Conservation (phyloP, 75 land plant species). For the Selaginella tamariscina region DNA sequence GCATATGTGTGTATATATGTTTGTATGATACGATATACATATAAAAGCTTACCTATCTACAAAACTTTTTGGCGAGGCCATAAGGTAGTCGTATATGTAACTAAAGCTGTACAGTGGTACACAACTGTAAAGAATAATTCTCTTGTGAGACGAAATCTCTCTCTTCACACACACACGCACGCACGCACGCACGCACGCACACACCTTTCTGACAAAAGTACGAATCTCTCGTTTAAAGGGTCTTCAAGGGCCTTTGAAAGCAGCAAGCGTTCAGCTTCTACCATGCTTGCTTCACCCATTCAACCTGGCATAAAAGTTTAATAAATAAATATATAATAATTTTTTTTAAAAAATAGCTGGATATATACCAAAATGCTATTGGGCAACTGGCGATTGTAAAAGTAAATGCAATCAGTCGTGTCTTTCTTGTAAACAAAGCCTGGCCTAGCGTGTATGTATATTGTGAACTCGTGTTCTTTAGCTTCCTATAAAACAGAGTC, state of each 20-base stretch:
- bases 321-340: not conserved
- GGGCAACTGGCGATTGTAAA: conserved; percentile 63
- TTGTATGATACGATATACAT: not conserved
- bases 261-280: conserved; percentile 82
- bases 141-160: not conserved
- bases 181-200: too few species aligned
- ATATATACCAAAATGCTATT: conserved; percentile 61
- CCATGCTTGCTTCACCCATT: conserved; percentile 97
- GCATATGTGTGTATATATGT: too few species aligned
- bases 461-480: conserved; percentile 51
- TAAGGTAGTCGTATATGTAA: conserved; percentile 2
- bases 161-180: not conserved
- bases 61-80: conserved; percentile 4
- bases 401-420: conserved; percentile 57
- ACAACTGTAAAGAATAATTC: not conserved
- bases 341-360: not conserved
- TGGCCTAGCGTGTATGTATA: conserved; percentile 89
- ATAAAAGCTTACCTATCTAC: conserved; percentile 3
- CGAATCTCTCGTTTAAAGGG: conserved; percentile 66
- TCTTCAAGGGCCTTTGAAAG: conserved; percentile 63
- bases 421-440: conserved; percentile 58
- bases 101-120: conserved; percentile 5
- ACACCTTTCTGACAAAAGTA: conserved; percentile 89
- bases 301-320: conserved; percentile 62
- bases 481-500: conserved; percentile 34